Percentiles rank a stretch among this genome's conserved stretches.
phyloP scores from a whole-genome alignment of 306 rosid genomes.

The Fragaria vesca region DNA sequence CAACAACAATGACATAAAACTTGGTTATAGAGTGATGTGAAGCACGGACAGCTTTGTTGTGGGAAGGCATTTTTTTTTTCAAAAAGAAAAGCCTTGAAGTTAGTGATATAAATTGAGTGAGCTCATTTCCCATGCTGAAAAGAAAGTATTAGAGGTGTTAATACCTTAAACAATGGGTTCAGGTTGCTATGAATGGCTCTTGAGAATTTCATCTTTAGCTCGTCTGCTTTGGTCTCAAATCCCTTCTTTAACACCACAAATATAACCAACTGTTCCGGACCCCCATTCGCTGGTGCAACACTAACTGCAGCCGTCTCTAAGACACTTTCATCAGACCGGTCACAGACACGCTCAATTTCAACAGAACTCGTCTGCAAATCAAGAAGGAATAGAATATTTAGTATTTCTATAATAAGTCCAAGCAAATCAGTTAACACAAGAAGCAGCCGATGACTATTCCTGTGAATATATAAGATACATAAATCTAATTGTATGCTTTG shows the following conservation, averaged over 20 bases:
- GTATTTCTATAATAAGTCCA: neutral
- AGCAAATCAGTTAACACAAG: neutral
- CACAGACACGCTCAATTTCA: conserved; percentile 75
- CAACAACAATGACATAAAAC: neutral
- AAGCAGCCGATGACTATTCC: neutral
- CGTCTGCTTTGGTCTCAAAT: conserved; percentile 39
- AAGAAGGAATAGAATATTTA: neutral
- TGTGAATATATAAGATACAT: neutral
- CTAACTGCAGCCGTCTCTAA: conserved; percentile 73
- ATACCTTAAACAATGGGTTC: conserved; percentile 81
- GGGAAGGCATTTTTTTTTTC: neutral
- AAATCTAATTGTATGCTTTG: neutral
- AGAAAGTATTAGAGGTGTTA: neutral
- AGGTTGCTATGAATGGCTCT: conserved; percentile 73
- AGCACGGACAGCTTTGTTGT: neutral
- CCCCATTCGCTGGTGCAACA: conserved; percentile 52
- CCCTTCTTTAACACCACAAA: conserved; percentile 62
- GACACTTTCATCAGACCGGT: conserved; percentile 60
- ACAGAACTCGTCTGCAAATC: conserved; percentile 56
- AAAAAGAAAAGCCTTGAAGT: neutral
- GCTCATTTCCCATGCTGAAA: neutral
- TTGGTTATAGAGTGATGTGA: neutral
- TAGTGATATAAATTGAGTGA: neutral
- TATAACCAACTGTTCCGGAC: conserved; percentile 70
- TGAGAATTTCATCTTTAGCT: conserved; percentile 50